A percentile compares a stretch with the other conserved stretches of the same genome.
Conservation (phyloP, 2,329 filamentous ascomycete genomes). For the Calonectria fujianensis region DNA sequence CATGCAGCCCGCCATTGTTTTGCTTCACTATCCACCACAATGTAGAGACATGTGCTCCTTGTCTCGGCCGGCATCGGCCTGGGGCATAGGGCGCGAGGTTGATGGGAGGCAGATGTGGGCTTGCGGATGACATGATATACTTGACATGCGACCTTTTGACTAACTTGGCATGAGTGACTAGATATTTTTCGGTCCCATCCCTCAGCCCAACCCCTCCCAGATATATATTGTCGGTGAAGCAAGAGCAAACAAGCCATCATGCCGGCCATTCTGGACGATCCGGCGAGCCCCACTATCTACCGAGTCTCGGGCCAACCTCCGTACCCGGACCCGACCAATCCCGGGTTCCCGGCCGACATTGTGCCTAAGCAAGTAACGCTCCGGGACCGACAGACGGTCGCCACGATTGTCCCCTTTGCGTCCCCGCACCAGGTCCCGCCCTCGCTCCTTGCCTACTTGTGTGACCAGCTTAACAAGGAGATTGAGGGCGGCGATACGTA, state of each 20-base stretch:
- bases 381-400: slow-evolving; percentile 87
- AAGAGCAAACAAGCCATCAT: slow-evolving; percentile 65
- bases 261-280: slow-evolving; percentile 88
- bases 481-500: slow-evolving; percentile 95
- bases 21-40: slow-evolving; percentile 1
- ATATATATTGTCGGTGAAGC: slow-evolving; percentile 10
- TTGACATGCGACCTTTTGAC: slow-evolving; percentile 13
- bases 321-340: slow-evolving; percentile 77
- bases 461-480: slow-evolving; percentile 90
- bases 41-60: slow-evolving; percentile 9
- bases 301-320: slow-evolving; percentile 80
- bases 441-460: slow-evolving; percentile 85
- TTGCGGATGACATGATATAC: slow-evolving; percentile 12
- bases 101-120: slow-evolving; percentile 1
- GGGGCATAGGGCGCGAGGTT: neutral
- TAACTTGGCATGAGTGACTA: slow-evolving; percentile 11
- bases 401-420: slow-evolving; percentile 88
- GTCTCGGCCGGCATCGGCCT: slow-evolving; percentile 12
- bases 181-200: slow-evolving; percentile 1
- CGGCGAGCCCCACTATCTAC: slow-evolving; percentile 81
- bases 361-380: slow-evolving; percentile 86
- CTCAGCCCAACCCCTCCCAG: neutral
- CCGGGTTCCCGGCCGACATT: slow-evolving; percentile 81
- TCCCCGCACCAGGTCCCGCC: slow-evolving; percentile 85
- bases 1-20: neutral